Evolutionary conservation across 2,329 filamentous ascomycete genomes (phyloP).

Genomic region (Alternaria incomplexa): DNA sequence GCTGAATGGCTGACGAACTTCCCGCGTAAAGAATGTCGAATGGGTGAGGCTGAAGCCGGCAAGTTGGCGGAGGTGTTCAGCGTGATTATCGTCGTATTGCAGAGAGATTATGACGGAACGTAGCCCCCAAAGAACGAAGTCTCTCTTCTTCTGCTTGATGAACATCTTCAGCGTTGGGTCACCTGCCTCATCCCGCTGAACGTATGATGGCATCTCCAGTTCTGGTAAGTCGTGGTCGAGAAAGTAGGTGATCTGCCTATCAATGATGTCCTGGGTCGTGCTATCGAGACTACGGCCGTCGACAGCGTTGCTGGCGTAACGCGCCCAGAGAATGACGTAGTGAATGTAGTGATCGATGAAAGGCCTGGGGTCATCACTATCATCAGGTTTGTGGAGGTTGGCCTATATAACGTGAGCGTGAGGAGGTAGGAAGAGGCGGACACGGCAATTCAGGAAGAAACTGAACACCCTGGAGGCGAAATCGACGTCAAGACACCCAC

Average conservation of each 20-base stretch:
- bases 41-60: conserved; percentile 22
- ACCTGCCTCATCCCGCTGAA: not conserved
- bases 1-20: conserved; percentile 10
- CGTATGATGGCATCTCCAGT: conserved; percentile 1
- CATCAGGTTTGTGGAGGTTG: conserved; percentile 14
- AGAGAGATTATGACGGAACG: conserved; percentile 33
- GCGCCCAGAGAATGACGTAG: conserved; percentile 34
- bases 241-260: conserved; percentile 15
- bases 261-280: conserved; percentile 8
- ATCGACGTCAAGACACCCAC: not conserved
- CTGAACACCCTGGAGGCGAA: not conserved
- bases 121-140: conserved; percentile 33
- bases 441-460: not conserved
- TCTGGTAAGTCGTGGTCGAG: conserved; percentile 6
- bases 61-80: conserved; percentile 19
- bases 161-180: conserved; percentile 5
- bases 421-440: not conserved
- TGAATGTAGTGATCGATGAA: conserved; percentile 29
- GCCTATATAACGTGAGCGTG: conserved; percentile 1
- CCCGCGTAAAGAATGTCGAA: conserved; percentile 2
- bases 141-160: conserved; percentile 25
- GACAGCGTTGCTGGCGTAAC: conserved; percentile 29
- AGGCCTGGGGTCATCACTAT: conserved; percentile 13
- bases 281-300: conserved; percentile 24
- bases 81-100: conserved; percentile 22